Conservation (phyloP, 2,329 filamentous ascomycete genomes). For the Elsinoe australis region DNA sequence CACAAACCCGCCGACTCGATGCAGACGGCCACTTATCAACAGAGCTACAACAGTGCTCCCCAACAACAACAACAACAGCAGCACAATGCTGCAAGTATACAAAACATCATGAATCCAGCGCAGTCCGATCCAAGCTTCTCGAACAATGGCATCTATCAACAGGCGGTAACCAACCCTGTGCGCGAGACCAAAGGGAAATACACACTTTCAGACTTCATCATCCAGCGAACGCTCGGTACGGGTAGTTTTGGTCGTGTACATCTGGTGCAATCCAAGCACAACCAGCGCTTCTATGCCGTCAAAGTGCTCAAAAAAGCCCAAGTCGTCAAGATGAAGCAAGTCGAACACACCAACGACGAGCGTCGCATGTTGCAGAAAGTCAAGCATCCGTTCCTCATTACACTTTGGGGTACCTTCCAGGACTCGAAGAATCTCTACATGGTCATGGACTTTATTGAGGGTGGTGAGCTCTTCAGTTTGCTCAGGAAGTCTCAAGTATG, state of each 20-base stretch:
- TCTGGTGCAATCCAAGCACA: conserved; percentile 94
- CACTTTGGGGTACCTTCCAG: conserved; percentile 96
- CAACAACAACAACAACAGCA: conserved; percentile 31
- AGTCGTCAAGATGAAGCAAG: conserved; percentile 99
- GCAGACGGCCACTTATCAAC: conserved; percentile 32
- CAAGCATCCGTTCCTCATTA: conserved; percentile 96
- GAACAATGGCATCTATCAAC: conserved; percentile 34
- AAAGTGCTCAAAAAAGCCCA: conserved; percentile 98
- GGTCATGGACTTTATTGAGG: conserved; percentile 99
- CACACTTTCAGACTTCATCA: conserved; percentile 79
- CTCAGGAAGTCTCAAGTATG: conserved; percentile 83
- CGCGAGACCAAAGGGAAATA: conserved; percentile 95
- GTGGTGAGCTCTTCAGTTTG: conserved; percentile 92
- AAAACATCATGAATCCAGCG: conserved; percentile 69
- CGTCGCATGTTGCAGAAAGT: conserved; percentile 91
- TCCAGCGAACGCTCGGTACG: conserved; percentile 86
- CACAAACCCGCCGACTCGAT: conserved; percentile 35
- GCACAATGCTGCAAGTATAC: conserved; percentile 72
- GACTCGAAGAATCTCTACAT: conserved; percentile 95
- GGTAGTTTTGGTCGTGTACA: conserved; percentile 96
- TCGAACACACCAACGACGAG: conserved; percentile 98
- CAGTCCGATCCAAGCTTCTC: conserved; percentile 28
- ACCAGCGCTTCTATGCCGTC: conserved; percentile 94
- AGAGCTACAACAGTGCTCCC: conserved; percentile 22
- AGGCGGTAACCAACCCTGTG: conserved; percentile 32